Evolutionary conservation across 2,329 filamentous ascomycete genomes (phyloP), one percentile per base, ranked within the genome.

Genomic region (Curvularia spicifera): DNA sequence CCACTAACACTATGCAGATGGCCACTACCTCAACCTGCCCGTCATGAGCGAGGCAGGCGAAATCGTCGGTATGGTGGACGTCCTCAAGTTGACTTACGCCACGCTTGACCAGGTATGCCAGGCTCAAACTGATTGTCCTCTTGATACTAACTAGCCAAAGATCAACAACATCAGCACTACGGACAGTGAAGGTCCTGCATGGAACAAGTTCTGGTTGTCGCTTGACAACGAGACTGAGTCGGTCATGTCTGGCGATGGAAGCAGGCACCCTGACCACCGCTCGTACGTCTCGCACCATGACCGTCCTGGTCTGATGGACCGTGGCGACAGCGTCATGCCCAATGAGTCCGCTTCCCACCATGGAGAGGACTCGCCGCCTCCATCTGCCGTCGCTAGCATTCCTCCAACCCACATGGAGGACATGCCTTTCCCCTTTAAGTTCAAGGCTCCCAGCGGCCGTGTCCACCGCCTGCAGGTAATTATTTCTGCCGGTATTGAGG

Each of bases 121-220:
- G 29, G 18, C 7, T 7, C 35, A 18, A 18, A 22, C 3, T 39
- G 5, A 28, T n/a, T 46, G 10, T 18, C 22, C 10, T 43, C n/a
- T 18, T 39, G 22, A 29, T 35, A 40, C 61, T 69, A 48, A 69
- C 51, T 44, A 29, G 29, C 15, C 50, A 0, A 42, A 89, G 84
- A 88, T 89, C 73, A 98, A 98, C 82, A 93, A 91, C 58, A 98
- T 99, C 89, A 88, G 86, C 40, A 93, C 89, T 52, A 86, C 87
- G 42, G 94, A 97, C 74, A 92, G 87, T 69, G 95, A 99, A 79
- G 95, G 95, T 0, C 95, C 95, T 5, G 95, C 95, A 6, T 99
- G 95, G 95, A 98, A 97, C 82, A 99, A 98, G 79, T 99, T 99
- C 81, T 99, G 95, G 95, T 84, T 98, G 66, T 98, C 95, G 0